These are phyloP conservation scores for Astrocystis sublimbata DNA, from an alignment of 495 filamentous ascomycete genomes.

Conservation along the genomic window DNA sequence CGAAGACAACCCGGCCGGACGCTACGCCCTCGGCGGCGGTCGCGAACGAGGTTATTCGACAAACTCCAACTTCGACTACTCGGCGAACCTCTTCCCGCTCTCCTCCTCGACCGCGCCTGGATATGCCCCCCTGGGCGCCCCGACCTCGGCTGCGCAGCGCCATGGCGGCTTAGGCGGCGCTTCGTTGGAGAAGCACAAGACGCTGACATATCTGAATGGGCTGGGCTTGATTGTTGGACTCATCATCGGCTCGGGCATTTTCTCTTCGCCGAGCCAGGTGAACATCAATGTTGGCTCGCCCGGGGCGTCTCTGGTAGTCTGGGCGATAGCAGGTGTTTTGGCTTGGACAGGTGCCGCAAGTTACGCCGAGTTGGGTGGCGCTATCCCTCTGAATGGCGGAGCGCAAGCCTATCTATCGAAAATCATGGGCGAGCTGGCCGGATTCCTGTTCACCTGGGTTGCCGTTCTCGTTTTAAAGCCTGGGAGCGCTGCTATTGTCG, in stretches of 20 bases:
- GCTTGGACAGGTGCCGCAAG: slow-evolving; percentile 97
- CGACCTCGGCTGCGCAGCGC: slow-evolving; percentile 55
- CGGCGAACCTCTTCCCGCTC: slow-evolving; percentile 85
- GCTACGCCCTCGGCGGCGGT: slow-evolving; percentile 46
- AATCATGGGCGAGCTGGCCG: slow-evolving; percentile 89
- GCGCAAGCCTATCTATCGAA: slow-evolving; percentile 91
- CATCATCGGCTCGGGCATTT: slow-evolving; percentile 97
- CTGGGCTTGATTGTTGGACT: slow-evolving; percentile 86
- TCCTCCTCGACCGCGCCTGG: slow-evolving; percentile 76
- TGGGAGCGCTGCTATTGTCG: slow-evolving; percentile 88
- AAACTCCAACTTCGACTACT: slow-evolving; percentile 91
- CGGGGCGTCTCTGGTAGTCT: slow-evolving; percentile 85
- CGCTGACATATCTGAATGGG: slow-evolving; percentile 90
- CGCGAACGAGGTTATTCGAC: slow-evolving; percentile 79
- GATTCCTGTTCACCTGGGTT: slow-evolving; percentile 95
- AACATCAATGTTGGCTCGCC: slow-evolving; percentile 91
- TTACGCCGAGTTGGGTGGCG: slow-evolving; percentile 94
- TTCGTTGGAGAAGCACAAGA: slow-evolving; percentile 93
- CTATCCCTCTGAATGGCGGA: slow-evolving; percentile 93
- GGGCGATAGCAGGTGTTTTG: slow-evolving; percentile 83
- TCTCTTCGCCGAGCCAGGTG: slow-evolving; percentile 92
- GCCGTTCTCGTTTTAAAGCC: slow-evolving; percentile 93
- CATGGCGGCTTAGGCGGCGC: slow-evolving; percentile 47
- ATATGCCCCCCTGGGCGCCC: slow-evolving; percentile 79
- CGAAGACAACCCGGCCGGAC: slow-evolving; percentile 45